phyloP scores from a whole-genome alignment of 306 rosid species.

The Prunus dulcis region DNA sequence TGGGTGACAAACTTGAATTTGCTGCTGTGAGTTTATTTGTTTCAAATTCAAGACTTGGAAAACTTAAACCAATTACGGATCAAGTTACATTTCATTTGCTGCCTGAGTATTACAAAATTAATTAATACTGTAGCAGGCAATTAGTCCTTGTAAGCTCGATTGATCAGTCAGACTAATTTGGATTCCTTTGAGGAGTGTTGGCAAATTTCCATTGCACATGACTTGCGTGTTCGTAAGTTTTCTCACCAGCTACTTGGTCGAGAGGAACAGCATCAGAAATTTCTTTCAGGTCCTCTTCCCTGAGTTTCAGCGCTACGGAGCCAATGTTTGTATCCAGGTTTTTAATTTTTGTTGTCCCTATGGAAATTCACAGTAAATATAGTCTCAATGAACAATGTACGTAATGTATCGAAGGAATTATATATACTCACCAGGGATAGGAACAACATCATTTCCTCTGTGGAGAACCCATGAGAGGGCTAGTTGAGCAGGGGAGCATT shows the following conservation, averaged over 20 bases:
- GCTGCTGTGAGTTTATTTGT: no score
- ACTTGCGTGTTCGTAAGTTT: background rate
- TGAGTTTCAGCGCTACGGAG: slow-evolving; percentile 36
- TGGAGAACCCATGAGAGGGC: slow-evolving; percentile 70
- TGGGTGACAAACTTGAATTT: no score
- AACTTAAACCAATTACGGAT: no score
- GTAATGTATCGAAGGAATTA: no score
- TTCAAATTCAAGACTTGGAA: no score
- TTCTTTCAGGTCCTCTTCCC: slow-evolving; percentile 35
- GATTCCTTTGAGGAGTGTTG: slow-evolving; percentile 40
- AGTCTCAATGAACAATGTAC: background rate
- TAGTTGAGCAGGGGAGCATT: slow-evolving; percentile 56
- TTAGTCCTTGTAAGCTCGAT: background rate
- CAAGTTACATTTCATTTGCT: background rate
- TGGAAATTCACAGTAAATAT: background rate
- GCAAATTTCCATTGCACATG: slow-evolving; percentile 34
- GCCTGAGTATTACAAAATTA: background rate
- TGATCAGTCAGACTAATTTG: background rate
- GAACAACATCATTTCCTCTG: slow-evolving; percentile 57
- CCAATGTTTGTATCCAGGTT: slow-evolving; percentile 51
- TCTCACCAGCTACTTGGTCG: slow-evolving; percentile 46
- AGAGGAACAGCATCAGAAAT: slow-evolving; percentile 43
- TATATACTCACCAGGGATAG: slow-evolving; percentile 38
- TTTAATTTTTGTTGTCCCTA: slow-evolving; percentile 51
- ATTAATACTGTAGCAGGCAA: background rate